Percentiles rank a stretch among this genome's conserved stretches.
These are phyloP conservation scores for Rhododendron molle DNA, from an alignment of 148 eudicot genomes.

Conservation along the genomic window DNA sequence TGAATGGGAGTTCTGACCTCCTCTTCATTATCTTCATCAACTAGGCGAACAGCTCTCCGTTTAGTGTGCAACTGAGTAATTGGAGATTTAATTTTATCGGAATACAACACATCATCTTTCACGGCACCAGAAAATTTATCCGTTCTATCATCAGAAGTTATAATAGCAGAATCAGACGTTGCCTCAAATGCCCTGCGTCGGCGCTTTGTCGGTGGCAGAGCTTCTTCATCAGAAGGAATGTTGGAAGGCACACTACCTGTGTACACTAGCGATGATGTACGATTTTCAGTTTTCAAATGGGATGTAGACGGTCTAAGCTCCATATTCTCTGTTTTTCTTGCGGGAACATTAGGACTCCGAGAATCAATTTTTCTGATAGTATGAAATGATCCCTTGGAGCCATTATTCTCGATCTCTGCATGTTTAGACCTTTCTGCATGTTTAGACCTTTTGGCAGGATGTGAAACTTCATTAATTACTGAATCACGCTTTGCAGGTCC, in stretches of 20 bases:
- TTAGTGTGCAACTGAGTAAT: conserved; percentile 29
- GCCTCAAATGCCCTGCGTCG: conserved; percentile 38
- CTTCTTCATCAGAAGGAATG: conserved; percentile 42
- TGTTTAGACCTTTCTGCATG: conserved; percentile 47
- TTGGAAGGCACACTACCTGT: conserved; percentile 16
- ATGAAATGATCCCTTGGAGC: conserved; percentile 22
- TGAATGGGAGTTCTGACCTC: conserved; percentile 90
- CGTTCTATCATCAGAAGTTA: conserved; percentile 28
- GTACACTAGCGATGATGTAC: conserved; percentile 17
- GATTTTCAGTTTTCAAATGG: conserved; percentile 25
- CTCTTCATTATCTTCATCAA: conserved; percentile 64
- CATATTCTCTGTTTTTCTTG: conserved; percentile 19
- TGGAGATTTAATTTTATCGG: conserved; percentile 26
- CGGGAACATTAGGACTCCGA: conserved; percentile 13
- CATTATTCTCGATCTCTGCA: conserved; percentile 32
- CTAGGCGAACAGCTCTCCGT: conserved; percentile 76
- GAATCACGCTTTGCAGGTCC: conserved; percentile 28
- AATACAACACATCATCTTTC: conserved; percentile 28
- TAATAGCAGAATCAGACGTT: conserved; percentile 23
- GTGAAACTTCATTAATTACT: conserved; percentile 21
- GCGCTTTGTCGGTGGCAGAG: conserved; percentile 45
- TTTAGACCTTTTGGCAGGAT: conserved; percentile 47
- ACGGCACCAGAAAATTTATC: conserved; percentile 15
- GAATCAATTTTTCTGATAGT: conserved; percentile 25
- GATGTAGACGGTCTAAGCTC: conserved; percentile 14